Conservation (phyloP, 2,329 filamentous ascomycete genomes). For the Myriosclerotinia scirpicola region DNA sequence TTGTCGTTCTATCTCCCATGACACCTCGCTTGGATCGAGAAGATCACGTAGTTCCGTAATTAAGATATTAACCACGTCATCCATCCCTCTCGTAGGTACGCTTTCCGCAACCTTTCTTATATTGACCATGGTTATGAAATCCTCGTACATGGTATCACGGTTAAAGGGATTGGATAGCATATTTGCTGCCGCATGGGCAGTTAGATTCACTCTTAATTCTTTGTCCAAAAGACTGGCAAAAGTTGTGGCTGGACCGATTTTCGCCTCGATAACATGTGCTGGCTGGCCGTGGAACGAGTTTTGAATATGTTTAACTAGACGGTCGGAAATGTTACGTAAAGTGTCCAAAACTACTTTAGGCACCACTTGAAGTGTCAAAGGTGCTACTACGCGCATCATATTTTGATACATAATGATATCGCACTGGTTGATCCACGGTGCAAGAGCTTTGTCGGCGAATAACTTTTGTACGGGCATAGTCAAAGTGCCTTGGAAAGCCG, state of each 20-base stretch:
- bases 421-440: constrained; percentile 92
- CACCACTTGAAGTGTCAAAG: constrained; percentile 87
- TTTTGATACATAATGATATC: constrained; percentile 96
- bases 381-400: constrained; percentile 89
- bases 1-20: constrained; percentile 62
- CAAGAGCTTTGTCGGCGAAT: constrained; percentile 76
- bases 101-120: constrained; percentile 63
- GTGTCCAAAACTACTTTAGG: constrained; percentile 85
- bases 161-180: constrained; percentile 88
- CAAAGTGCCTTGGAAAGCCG: constrained; percentile 91
- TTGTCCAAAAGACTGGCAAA: constrained; percentile 86
- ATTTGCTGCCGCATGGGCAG: constrained; percentile 90
- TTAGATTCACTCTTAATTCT: constrained; percentile 85
- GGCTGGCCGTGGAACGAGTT: constrained; percentile 85
- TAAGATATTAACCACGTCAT: constrained; percentile 62
- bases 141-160: constrained; percentile 91
- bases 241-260: constrained; percentile 81
- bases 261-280: constrained; percentile 79
- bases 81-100: constrained; percentile 63
- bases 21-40: constrained; percentile 62
- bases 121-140: constrained; percentile 73
- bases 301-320: constrained; percentile 76
- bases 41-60: constrained; percentile 68
- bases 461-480: constrained; percentile 96
- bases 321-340: constrained; percentile 80